Base-by-base conservation (phyloP, 1,284 basidiomycete species). In the Microbotryum violaceum region DNA sequence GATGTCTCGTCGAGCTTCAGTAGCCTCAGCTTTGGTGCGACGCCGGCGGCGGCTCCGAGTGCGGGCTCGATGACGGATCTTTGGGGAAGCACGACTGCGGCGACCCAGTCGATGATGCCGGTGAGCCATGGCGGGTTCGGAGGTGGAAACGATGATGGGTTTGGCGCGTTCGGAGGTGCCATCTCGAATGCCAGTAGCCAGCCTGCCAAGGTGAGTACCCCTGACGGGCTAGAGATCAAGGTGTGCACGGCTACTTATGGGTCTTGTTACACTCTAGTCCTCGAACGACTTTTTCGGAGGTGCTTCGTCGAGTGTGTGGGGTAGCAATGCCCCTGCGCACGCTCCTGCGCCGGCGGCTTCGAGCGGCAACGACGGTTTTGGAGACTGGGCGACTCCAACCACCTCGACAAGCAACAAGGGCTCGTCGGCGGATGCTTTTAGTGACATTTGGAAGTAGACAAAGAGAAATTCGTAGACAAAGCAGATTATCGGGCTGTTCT, bases 371-470 rank as follows among this genome's bases (percentile, higher is more conserved):
- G 20, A 20, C 23, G 31, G 47, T 2, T 23, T 20, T 42, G 6
- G 47, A 8, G 14, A 27, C 29, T 14, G 48, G 46, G 37, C 37
- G 16, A 42, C 37, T 12, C 2, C 37, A 42, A 42, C 37, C 5
- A 42, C 37, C 37, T 42, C 37, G 25, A 51, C 37, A 47, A 47
- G 29, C 10, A 21, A 8, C 31, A 21, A 7, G 27, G 46, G 9
- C 31, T n/a, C 2, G 12, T 42, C 48, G 50, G 14, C 16, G 61
- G 64, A 44, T 44, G 66, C 64, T 23, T 68, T 68, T 20, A 63
- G 64, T 54, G 67, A 68, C 42, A 68, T 68, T n/a, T 68, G 67
- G 67, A 56, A 44, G 4, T 68, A 48, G 60, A 16, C 9, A 3
- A 33, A 23, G 9, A 42, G 21, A 1, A 3, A 29, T 25, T 18